Conservation (phyloP, 2,329 filamentous ascomycete genomes). For the Chaetomium strumarium region DNA sequence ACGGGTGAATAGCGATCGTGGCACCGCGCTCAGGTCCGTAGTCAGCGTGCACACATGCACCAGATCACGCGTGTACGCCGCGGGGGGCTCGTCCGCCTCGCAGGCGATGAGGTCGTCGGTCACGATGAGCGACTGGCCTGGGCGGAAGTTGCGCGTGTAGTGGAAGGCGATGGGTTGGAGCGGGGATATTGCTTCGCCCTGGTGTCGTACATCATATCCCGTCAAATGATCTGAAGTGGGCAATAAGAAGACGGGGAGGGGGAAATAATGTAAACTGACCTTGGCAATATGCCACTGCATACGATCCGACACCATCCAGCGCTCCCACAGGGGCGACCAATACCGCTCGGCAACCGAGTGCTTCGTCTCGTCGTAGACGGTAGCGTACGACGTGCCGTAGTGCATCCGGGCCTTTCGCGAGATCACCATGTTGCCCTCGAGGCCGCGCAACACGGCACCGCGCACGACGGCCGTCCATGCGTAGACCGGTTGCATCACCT, state of each 20-base stretch:
- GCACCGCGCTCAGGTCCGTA: conserved; percentile 73
- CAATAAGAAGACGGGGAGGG: neutral
- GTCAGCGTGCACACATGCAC: conserved; percentile 72
- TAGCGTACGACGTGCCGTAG: conserved; percentile 77
- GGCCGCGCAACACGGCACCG: conserved; percentile 66
- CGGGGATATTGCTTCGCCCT: conserved; percentile 72
- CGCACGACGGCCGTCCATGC: conserved; percentile 77
- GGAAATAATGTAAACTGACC: conserved; percentile 38
- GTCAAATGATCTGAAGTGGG: neutral
- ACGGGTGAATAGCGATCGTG: conserved; percentile 65
- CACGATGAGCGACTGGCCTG: conserved; percentile 68
- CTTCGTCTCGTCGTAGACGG: conserved; percentile 69
- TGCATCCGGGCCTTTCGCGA: conserved; percentile 68
- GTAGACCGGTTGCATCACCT: conserved; percentile 77
- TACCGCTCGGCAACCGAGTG: conserved; percentile 69
- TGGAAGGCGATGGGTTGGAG: conserved; percentile 71
- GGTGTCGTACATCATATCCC: neutral
- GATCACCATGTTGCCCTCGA: conserved; percentile 75
- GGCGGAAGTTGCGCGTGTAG: conserved; percentile 79
- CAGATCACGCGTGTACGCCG: conserved; percentile 54
- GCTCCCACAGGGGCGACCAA: conserved; percentile 73
- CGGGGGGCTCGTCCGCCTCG: conserved; percentile 61
- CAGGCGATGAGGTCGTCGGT: conserved; percentile 76
- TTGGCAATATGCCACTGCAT: conserved; percentile 86
- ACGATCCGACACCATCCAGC: conserved; percentile 76